These are phyloP conservation scores for Ascochyta koolunga DNA, from an alignment of 2,329 filamentous ascomycete species.

Conservation along the genomic window DNA sequence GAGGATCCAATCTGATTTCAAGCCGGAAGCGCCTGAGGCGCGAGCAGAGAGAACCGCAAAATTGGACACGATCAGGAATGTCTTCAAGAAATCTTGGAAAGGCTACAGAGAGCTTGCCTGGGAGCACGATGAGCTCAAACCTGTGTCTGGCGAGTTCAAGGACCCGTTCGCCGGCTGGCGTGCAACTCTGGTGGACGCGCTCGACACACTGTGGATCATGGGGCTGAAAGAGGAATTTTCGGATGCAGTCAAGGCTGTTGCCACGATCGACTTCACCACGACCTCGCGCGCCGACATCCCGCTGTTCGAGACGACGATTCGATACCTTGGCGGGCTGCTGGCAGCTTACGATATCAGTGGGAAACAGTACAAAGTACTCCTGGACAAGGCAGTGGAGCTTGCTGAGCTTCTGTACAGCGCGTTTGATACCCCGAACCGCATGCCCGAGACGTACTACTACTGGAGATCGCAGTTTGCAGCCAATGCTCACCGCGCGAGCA, in stretches of 20 bases:
- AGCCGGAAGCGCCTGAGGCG: slow-evolving; percentile 61
- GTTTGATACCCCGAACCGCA: slow-evolving; percentile 72
- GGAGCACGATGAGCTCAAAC: slow-evolving; percentile 84
- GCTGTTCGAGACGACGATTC: slow-evolving; percentile 73
- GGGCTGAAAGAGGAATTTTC: slow-evolving; percentile 69
- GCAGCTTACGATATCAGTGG: slow-evolving; percentile 72
- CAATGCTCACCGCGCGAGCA: slow-evolving; percentile 49
- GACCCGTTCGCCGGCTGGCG: slow-evolving; percentile 94
- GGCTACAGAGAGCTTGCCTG: slow-evolving; percentile 83
- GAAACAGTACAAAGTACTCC: slow-evolving; percentile 57
- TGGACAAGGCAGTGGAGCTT: slow-evolving; percentile 68
- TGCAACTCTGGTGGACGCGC: slow-evolving; percentile 79
- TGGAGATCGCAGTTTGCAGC: slow-evolving; percentile 54
- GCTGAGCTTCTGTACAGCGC: slow-evolving; percentile 69
- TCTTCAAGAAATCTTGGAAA: slow-evolving; percentile 79
- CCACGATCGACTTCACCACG: slow-evolving; percentile 66
- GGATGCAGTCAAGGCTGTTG: slow-evolving; percentile 64
- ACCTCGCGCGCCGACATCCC: slow-evolving; percentile 62
- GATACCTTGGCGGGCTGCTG: slow-evolving; percentile 72
- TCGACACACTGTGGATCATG: slow-evolving; percentile 78
- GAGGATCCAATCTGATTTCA: slow-evolving; percentile 76
- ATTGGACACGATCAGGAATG: slow-evolving; percentile 70
- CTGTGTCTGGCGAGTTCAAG: slow-evolving; percentile 68
- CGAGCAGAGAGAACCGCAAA: slow-evolving; percentile 66
- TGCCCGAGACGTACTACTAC: slow-evolving; percentile 66